A percentile compares a stretch with the other conserved stretches of the same genome.
These are phyloP conservation scores for Elsinoe necatrix DNA, from an alignment of 2,329 filamentous ascomycete genomes.

Conservation along the genomic window DNA sequence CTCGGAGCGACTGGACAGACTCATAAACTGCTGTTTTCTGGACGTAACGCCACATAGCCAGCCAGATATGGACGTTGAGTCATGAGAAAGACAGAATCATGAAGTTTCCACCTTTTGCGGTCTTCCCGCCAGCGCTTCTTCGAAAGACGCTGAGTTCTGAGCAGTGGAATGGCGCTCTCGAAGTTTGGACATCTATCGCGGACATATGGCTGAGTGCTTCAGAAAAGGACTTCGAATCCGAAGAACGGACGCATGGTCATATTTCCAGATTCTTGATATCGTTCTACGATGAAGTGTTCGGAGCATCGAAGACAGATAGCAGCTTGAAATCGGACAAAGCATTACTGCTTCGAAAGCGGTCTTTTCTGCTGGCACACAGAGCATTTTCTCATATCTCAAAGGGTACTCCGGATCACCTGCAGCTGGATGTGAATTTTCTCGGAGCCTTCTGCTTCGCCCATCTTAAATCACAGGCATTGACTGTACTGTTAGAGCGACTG, in stretches of 20 bases:
- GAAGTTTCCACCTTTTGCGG: conserved; percentile 1
- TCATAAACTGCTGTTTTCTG: background rate
- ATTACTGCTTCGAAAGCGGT: background rate
- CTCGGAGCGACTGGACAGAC: no score
- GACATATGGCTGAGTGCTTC: background rate
- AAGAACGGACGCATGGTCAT: background rate
- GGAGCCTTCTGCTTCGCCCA: conserved; percentile 8
- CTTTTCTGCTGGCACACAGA: conserved; percentile 1
- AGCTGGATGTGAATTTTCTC: background rate
- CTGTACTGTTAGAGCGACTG: background rate
- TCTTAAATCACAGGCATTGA: background rate
- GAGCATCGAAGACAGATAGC: background rate
- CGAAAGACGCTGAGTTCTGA: background rate
- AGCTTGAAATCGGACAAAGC: background rate
- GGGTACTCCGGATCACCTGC: background rate
- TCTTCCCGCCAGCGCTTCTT: background rate
- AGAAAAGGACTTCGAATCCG: background rate
- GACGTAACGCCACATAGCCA: background rate
- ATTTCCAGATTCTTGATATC: background rate
- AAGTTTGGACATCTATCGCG: background rate
- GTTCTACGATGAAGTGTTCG: conserved; percentile 6
- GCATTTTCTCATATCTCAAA: background rate
- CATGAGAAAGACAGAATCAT: conserved; percentile 2
- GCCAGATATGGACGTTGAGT: background rate
- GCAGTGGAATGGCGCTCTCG: conserved; percentile 1